These are phyloP conservation scores for Pythium grandisporangium DNA, from an alignment of 352 stramenopile species.

Conservation along the genomic window DNA sequence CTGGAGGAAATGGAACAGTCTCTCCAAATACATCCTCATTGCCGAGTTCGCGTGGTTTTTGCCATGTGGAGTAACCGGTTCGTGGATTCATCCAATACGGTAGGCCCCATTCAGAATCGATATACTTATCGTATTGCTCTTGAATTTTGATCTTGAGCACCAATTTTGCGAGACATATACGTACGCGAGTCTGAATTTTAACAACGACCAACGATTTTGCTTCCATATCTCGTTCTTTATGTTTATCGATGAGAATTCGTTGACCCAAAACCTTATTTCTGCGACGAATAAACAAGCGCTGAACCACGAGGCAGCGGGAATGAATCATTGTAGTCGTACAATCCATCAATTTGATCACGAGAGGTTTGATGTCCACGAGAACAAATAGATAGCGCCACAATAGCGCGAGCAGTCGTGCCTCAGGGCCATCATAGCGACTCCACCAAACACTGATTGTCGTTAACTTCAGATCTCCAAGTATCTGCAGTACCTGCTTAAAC, in stretches of 20 bases:
- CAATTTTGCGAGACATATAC: conserved; percentile 22
- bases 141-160: conserved; percentile 21
- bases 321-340: conserved; percentile 17
- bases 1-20: conserved; percentile 31
- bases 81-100: conserved; percentile 69
- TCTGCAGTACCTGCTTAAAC: conserved; percentile 23
- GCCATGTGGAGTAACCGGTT: conserved; percentile 61
- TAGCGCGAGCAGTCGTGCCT: conserved; percentile 30
- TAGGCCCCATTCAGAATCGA: conserved; percentile 46
- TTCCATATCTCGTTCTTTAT: conserved; percentile 8
- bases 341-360: conserved; percentile 6
- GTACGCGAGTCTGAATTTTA: conserved; percentile 20
- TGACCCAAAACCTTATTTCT: conserved; percentile 15
- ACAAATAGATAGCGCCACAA: conserved; percentile 33
- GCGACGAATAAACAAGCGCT: conserved; percentile 19
- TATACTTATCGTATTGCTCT: conserved; percentile 57
- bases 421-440: conserved; percentile 27
- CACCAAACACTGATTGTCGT: conserved; percentile 23
- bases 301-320: conserved; percentile 15
- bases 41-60: conserved; percentile 35
- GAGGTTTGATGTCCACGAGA: conserved; percentile 13
- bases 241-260: conserved; percentile 11
- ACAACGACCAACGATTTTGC: conserved; percentile 13
- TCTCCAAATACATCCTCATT: conserved; percentile 43
- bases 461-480: conserved; percentile 25